phyloP scores from a whole-genome alignment of 768 basidiomycete species.

The Suillus paluster region DNA sequence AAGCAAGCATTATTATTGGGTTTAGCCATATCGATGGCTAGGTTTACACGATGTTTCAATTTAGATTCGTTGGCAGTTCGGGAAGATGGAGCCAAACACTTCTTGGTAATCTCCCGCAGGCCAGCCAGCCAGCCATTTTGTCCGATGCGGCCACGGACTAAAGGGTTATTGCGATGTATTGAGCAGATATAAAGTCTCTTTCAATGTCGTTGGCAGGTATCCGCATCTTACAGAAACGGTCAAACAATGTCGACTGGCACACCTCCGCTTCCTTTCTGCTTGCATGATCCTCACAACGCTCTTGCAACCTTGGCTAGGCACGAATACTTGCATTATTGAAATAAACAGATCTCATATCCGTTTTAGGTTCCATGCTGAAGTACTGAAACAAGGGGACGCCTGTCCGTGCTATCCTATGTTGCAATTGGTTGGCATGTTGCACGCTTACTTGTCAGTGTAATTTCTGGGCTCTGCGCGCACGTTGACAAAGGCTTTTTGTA shows the following conservation, averaged over 20 bases:
- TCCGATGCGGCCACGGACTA: background rate
- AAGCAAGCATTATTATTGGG: background rate
- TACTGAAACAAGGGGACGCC: background rate
- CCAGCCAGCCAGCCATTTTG: background rate
- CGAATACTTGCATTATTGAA: background rate
- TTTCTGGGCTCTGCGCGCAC: background rate
- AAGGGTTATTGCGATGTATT: too few species aligned
- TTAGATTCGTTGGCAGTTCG: background rate
- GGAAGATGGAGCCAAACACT: background rate
- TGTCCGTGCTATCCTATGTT: background rate
- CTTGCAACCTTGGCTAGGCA: background rate
- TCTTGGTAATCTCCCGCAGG: background rate
- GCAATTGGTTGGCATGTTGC: background rate
- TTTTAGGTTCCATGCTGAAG: background rate
- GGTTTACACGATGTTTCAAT: background rate
- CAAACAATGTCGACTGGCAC: background rate
- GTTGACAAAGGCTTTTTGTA: background rate
- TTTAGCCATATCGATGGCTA: background rate
- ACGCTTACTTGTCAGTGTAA: background rate
- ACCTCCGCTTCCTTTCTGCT: background rate
- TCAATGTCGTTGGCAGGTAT: background rate
- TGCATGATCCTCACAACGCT: background rate
- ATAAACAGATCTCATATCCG: background rate
- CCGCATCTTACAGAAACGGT: background rate
- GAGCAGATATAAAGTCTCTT: background rate